A percentile compares a stretch with the other conserved stretches of the same genome.
Evolutionary conservation across 257 asterid genomes (phyloP).

Genomic region (Echium plantagineum): DNA sequence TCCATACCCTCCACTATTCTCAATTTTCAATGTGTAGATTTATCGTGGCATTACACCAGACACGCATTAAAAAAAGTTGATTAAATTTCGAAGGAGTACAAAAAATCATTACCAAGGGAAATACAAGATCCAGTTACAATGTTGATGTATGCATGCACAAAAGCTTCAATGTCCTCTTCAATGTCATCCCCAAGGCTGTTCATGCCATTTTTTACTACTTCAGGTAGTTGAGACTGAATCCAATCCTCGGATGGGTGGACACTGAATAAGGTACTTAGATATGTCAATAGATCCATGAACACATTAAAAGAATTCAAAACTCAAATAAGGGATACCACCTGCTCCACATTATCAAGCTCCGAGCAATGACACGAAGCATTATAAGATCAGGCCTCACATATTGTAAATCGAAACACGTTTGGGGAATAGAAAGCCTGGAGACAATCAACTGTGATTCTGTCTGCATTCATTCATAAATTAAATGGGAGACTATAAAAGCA

Average conservation of each 20-base stretch:
- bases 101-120: constrained; percentile 53
- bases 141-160: constrained; percentile 79
- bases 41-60: too few relatives aligned
- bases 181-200: constrained; percentile 44
- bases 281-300: not conserved
- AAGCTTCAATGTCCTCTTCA: constrained; percentile 73
- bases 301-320: constrained; percentile 3
- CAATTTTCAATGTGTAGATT: too few relatives aligned
- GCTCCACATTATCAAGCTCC: constrained; percentile 87
- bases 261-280: constrained; percentile 20
- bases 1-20: too few relatives aligned
- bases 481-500: not conserved
- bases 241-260: constrained; percentile 81
- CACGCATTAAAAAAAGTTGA: too few relatives aligned
- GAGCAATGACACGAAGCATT: constrained; percentile 85
- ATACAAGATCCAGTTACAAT: constrained; percentile 83
- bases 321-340: constrained; percentile 39
- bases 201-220: constrained; percentile 50
- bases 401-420: constrained; percentile 79
- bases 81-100: not conserved
- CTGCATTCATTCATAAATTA: constrained; percentile 26
- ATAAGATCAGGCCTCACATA: constrained; percentile 91
- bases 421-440: constrained; percentile 75
- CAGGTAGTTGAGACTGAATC: constrained; percentile 83
- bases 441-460: constrained; percentile 77